phyloP scores from a whole-genome alignment of 75 land plant species.

The Gnetum montanum region DNA sequence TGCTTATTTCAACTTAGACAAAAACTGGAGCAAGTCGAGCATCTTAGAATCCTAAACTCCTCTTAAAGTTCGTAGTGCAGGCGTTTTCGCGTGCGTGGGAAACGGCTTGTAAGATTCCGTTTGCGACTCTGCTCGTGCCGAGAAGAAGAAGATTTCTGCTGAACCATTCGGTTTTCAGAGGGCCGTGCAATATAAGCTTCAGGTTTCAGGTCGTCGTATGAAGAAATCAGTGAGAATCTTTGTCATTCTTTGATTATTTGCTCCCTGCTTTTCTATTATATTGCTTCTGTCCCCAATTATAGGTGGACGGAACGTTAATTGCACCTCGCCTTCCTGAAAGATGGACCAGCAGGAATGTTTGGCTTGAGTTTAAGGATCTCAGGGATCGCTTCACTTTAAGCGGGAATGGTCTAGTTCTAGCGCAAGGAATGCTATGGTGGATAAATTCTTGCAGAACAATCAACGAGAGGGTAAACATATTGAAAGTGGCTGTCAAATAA shows the following conservation, averaged over 20 bases:
- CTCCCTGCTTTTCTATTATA: too few relatives aligned
- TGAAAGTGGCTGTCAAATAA: too few relatives aligned
- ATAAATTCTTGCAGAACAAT: background rate
- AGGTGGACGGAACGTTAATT: background rate
- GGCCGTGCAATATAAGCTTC: background rate
- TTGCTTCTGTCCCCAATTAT: too few relatives aligned
- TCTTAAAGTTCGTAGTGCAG: background rate
- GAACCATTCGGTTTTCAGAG: constrained; percentile 1
- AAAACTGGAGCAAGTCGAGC: background rate
- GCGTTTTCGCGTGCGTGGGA: constrained; percentile 1
- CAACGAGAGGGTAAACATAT: background rate
- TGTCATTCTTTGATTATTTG: too few relatives aligned
- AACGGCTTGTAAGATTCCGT: background rate
- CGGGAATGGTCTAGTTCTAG: background rate
- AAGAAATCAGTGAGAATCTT: too few relatives aligned
- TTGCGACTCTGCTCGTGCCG: background rate
- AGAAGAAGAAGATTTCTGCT: background rate
- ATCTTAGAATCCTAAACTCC: background rate
- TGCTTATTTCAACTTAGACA: background rate
- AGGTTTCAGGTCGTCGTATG: constrained; percentile 1
- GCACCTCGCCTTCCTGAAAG: background rate
- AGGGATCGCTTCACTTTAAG: background rate
- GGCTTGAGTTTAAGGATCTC: constrained; percentile 2
- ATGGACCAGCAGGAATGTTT: background rate
- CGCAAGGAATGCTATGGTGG: background rate